phyloP scores from a whole-genome alignment of 306 rosid species.

The Citrullus colocynthis region DNA sequence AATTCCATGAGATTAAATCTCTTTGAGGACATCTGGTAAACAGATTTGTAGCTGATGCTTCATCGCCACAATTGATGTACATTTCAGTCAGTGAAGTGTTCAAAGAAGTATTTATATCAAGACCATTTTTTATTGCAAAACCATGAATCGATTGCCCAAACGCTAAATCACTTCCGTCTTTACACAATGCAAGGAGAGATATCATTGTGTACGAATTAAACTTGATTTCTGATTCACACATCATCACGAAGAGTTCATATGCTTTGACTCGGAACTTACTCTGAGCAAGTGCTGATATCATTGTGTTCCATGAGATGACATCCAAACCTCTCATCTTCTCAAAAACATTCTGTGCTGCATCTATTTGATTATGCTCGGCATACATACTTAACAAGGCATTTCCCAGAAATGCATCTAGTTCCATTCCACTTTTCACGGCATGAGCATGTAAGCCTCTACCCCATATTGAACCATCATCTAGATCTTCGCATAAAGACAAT shows the following conservation, averaged over 20 bases:
- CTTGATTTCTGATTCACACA: conserved; percentile 17
- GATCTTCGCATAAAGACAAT: conserved; percentile 14
- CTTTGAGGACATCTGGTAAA: conserved; percentile 23
- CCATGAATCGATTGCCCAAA: conserved; percentile 29
- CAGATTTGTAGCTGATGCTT: conserved; percentile 21
- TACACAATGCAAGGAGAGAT: conserved; percentile 23
- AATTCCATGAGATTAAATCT: conserved; percentile 41
- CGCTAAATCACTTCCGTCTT: conserved; percentile 14
- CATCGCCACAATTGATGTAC: conserved; percentile 30
- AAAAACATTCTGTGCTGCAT: conserved; percentile 21
- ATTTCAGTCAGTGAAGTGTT: conserved; percentile 35
- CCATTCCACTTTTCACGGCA: conserved; percentile 16
- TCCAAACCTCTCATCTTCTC: conserved; percentile 15
- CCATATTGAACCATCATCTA: conserved; percentile 12
- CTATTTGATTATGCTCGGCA: conserved; percentile 10
- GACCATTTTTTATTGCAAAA: conserved; percentile 20
- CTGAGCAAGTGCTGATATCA: conserved; percentile 23
- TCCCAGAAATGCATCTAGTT: conserved; percentile 23
- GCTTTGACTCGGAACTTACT: conserved; percentile 20
- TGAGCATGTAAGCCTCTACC: conserved; percentile 33
- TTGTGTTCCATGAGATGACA: conserved; percentile 31
- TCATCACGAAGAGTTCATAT: conserved; percentile 13
- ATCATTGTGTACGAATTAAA: conserved; percentile 30
- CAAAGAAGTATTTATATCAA: conserved; percentile 24
- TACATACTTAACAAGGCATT: conserved; percentile 30